phyloP scores from a whole-genome alignment of 768 basidiomycete species.

The Serendipita sp. region DNA sequence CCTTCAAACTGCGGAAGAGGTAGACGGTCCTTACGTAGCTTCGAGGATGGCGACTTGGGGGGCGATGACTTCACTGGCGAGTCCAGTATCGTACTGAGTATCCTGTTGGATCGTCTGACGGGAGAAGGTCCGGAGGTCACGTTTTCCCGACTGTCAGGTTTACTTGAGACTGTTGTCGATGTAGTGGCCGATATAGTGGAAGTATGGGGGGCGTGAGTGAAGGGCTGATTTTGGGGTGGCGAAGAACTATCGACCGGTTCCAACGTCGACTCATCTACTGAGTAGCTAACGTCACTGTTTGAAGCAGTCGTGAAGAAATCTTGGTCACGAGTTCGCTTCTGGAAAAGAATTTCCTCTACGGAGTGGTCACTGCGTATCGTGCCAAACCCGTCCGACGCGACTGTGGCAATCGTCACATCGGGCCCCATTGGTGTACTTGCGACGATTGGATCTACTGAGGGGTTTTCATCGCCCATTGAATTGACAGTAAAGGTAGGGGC shows the following conservation, averaged over 20 bases:
- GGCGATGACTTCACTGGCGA: background rate
- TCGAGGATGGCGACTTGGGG: background rate
- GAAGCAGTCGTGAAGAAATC: background rate
- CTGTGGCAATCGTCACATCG: background rate
- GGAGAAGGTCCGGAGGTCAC: no score
- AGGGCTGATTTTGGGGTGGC: background rate
- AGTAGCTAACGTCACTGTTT: background rate
- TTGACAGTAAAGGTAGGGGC: no score
- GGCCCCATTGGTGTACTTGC: background rate
- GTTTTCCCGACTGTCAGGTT: background rate
- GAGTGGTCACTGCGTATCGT: background rate
- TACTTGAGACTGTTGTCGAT: background rate
- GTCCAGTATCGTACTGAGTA: no score
- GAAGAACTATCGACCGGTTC: background rate
- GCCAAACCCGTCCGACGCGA: constrained; percentile 4
- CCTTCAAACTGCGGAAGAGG: background rate
- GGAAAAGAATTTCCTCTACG: background rate
- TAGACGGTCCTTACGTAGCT: background rate
- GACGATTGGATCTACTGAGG: no score
- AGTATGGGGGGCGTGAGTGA: background rate
- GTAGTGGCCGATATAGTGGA: background rate
- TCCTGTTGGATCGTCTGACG: no score
- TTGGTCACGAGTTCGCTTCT: background rate
- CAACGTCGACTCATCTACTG: background rate
- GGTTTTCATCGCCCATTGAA: no score